phyloP scores from a whole-genome alignment of 257 asterid species.

The Pogostemon cablin region DNA sequence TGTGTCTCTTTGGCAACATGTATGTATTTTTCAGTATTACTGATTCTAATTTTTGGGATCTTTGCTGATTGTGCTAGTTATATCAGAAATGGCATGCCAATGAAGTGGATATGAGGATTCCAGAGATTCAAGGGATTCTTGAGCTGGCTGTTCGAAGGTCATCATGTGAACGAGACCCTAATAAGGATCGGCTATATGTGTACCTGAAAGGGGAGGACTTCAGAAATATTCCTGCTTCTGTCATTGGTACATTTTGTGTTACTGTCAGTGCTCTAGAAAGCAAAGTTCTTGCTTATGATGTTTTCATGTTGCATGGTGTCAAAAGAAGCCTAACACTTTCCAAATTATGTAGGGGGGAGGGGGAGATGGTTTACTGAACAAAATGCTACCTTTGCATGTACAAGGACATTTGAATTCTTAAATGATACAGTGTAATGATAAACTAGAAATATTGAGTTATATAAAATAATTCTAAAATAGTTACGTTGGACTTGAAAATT shows the following conservation, averaged over 20 bases:
- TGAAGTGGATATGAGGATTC: slow-evolving; percentile 80
- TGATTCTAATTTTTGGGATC: slow-evolving; percentile 27
- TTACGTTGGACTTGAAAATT: slow-evolving; percentile 5
- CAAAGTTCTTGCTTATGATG: background rate
- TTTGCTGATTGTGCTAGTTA: slow-evolving; percentile 43
- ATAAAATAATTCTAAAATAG: background rate
- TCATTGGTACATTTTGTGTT: slow-evolving; percentile 53
- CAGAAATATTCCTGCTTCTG: slow-evolving; percentile 53
- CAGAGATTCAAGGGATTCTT: slow-evolving; percentile 89
- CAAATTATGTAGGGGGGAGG: background rate
- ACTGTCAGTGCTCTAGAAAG: slow-evolving; percentile 17
- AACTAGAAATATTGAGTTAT: slow-evolving; percentile 6
- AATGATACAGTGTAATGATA: background rate
- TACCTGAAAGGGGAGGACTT: slow-evolving; percentile 61
- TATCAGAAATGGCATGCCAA: slow-evolving; percentile 82
- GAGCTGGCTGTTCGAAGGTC: slow-evolving; percentile 93
- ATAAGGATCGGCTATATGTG: slow-evolving; percentile 72
- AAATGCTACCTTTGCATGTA: slow-evolving; percentile 8
- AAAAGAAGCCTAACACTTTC: background rate
- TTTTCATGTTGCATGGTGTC: slow-evolving; percentile 21
- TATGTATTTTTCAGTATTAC: slow-evolving; percentile 40
- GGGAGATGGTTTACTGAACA: background rate
- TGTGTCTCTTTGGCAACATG: slow-evolving; percentile 79
- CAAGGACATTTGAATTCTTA: slow-evolving; percentile 3
- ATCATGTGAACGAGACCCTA: slow-evolving; percentile 89